phyloP scores from a whole-genome alignment of 2,329 filamentous ascomycete genomes.

The Berkeleyomyces rouxiae region DNA sequence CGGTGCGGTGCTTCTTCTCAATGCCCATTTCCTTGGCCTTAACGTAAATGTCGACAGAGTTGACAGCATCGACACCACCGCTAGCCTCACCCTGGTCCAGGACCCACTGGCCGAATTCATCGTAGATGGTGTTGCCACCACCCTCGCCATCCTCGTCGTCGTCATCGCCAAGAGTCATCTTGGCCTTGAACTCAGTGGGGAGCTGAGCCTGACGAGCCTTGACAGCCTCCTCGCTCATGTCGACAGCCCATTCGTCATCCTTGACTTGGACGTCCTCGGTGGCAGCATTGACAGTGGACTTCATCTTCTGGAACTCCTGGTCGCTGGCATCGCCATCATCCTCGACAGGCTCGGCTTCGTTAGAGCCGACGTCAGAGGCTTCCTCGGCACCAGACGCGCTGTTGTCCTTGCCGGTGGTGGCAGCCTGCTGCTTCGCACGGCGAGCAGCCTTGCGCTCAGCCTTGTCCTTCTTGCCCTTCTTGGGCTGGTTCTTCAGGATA shows the following conservation, averaged over 20 bases:
- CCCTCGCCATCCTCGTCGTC: constrained; percentile 69
- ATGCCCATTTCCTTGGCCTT: constrained; percentile 96
- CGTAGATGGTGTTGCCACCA: constrained; percentile 61
- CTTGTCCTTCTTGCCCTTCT: constrained; percentile 96
- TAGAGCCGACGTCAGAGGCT: constrained; percentile 32
- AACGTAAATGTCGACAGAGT: constrained; percentile 81
- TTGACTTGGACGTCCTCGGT: constrained; percentile 45
- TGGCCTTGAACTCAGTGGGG: constrained; percentile 86
- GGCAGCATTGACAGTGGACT: constrained; percentile 36
- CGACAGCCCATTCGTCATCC: constrained; percentile 88
- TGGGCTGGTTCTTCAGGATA: constrained; percentile 87
- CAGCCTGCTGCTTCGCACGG: constrained; percentile 65
- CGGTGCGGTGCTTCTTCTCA: constrained; percentile 82
- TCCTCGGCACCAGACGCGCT: constrained; percentile 45
- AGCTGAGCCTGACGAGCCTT: constrained; percentile 86
- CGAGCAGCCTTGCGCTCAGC: constrained; percentile 79
- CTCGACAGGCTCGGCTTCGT: constrained; percentile 28
- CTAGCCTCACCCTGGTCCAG: constrained; percentile 53
- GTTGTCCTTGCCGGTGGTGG: constrained; percentile 39
- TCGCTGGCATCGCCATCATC: constrained; percentile 50
- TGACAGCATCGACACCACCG: constrained; percentile 60
- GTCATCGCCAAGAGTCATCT: constrained; percentile 67
- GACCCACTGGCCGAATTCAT: constrained; percentile 88
- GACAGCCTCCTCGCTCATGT: constrained; percentile 90
- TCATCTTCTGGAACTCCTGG: constrained; percentile 79